Conservation (phyloP, 768 basidiomycete genomes). For the Boletus sensibilis region DNA sequence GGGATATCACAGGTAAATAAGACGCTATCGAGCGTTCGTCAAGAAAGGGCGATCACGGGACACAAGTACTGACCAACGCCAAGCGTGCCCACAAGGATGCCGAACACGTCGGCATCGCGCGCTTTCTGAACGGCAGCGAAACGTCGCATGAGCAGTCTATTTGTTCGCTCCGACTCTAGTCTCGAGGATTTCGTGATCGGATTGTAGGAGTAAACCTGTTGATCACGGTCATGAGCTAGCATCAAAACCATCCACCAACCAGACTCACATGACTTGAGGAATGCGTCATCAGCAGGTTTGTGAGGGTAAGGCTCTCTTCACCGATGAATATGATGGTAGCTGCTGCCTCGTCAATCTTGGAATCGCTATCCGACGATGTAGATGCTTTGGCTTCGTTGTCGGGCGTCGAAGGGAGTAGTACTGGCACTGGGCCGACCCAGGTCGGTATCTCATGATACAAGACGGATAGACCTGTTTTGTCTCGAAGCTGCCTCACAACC, state of each 20-base stretch:
- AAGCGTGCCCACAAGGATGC: conserved; percentile 91
- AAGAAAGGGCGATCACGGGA: neutral
- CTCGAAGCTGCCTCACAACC: conserved; percentile 15
- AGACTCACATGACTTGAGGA: conserved; percentile 55
- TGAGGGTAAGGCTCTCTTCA: conserved; percentile 72
- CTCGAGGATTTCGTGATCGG: conserved; percentile 48
- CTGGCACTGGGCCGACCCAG: conserved; percentile 18
- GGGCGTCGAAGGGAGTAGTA: neutral
- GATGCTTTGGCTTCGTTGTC: neutral
- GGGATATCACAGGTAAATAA: conserved; percentile 81
- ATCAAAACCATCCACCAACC: neutral
- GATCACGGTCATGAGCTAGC: neutral
- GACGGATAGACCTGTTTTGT: conserved; percentile 32
- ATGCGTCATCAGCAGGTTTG: conserved; percentile 86
- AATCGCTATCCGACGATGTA: neutral
- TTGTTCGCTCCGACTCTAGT: conserved; percentile 67
- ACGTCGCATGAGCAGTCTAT: conserved; percentile 84
- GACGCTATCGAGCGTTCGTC: conserved; percentile 48
- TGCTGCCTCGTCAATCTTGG: neutral
- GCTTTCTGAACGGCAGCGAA: conserved; percentile 87
- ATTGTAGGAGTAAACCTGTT: conserved; percentile 76
- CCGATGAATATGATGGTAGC: conserved; percentile 62
- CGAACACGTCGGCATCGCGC: conserved; percentile 89
- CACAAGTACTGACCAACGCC: conserved; percentile 64
- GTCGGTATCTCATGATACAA: conserved; percentile 39